These are phyloP conservation scores for Xerocomellus dryophilus DNA, from an alignment of 768 basidiomycete species.

Conservation along the genomic window DNA sequence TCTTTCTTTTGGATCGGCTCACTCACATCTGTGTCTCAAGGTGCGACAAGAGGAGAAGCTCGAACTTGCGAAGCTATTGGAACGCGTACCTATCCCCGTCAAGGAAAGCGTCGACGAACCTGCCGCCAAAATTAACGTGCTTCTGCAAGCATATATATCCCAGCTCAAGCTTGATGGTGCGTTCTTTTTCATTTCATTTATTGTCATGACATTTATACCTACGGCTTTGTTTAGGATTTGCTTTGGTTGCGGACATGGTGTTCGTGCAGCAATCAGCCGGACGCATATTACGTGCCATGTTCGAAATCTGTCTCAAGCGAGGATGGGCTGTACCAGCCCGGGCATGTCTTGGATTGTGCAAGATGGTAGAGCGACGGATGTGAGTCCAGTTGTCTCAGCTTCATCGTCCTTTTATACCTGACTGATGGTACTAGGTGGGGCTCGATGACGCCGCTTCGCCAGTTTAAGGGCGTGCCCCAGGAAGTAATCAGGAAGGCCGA, in stretches of 20 bases:
- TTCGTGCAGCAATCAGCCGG: slow-evolving; percentile 98
- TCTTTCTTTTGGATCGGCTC: neutral
- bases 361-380: slow-evolving; percentile 92
- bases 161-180: slow-evolving; percentile 84
- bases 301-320: slow-evolving; percentile 95
- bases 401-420: neutral
- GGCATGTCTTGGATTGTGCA: slow-evolving; percentile 88
- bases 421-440: slow-evolving; percentile 67
- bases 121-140: slow-evolving; percentile 94
- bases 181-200: slow-evolving; percentile 1
- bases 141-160: slow-evolving; percentile 93
- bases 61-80: slow-evolving; percentile 84
- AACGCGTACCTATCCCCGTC: slow-evolving; percentile 94
- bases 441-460: slow-evolving; percentile 95
- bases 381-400: slow-evolving; percentile 31
- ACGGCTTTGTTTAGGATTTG: slow-evolving; percentile 51
- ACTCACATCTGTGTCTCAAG: slow-evolving; percentile 24
- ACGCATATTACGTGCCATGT: slow-evolving; percentile 93
- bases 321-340: slow-evolving; percentile 97
- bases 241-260: slow-evolving; percentile 88
- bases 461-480: slow-evolving; percentile 87
- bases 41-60: slow-evolving; percentile 83
- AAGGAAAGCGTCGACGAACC: slow-evolving; percentile 97
- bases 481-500: slow-evolving; percentile 90
- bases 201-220: neutral